Evolutionary conservation across 441 rosid species (phyloP).

Genomic region (Codiaeum variegatum): DNA sequence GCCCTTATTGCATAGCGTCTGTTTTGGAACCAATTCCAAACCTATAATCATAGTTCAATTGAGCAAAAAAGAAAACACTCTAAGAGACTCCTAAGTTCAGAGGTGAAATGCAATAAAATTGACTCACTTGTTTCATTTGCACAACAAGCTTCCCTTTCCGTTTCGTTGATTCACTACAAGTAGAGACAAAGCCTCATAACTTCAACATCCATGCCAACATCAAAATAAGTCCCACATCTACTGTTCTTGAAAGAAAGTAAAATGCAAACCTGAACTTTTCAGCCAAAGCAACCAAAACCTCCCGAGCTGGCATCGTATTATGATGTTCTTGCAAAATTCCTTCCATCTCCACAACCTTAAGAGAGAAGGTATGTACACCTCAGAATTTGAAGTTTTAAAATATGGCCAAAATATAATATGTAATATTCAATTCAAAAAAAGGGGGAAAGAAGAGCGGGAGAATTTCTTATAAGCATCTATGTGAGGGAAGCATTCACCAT

Average conservation of each 20-base stretch:
- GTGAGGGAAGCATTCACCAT: not conserved
- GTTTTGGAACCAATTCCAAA: conserved; percentile 99
- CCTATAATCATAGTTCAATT: conserved; percentile 34
- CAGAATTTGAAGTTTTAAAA: not conserved
- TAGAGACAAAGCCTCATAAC: conserved; percentile 14
- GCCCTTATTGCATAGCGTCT: conserved; percentile 92
- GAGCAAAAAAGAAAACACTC: not conserved
- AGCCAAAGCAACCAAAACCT: conserved; percentile 73
- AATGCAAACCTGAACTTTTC: conserved; percentile 72
- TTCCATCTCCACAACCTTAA: conserved; percentile 90
- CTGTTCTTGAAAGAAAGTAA: conserved; percentile 20
- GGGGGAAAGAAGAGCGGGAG: not conserved
- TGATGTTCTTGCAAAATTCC: conserved; percentile 73
- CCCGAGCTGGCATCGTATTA: conserved; percentile 69
- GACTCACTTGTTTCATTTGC: conserved; percentile 89
- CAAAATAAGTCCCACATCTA: conserved; percentile 11
- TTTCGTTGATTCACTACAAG: conserved; percentile 66
- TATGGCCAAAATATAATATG: conserved; percentile 4
- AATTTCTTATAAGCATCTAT: not conserved
- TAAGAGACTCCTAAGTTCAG: conserved; percentile 5
- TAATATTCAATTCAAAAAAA: not conserved
- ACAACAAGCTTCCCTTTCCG: conserved; percentile 79
- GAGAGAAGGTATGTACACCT: not conserved
- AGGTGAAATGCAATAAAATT: conserved; percentile 1
- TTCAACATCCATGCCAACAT: conserved; percentile 2